These are phyloP conservation scores for Backusella parvicylindrica DNA, from an alignment of 192 early-diverging fungal genomes.

Conservation along the genomic window DNA sequence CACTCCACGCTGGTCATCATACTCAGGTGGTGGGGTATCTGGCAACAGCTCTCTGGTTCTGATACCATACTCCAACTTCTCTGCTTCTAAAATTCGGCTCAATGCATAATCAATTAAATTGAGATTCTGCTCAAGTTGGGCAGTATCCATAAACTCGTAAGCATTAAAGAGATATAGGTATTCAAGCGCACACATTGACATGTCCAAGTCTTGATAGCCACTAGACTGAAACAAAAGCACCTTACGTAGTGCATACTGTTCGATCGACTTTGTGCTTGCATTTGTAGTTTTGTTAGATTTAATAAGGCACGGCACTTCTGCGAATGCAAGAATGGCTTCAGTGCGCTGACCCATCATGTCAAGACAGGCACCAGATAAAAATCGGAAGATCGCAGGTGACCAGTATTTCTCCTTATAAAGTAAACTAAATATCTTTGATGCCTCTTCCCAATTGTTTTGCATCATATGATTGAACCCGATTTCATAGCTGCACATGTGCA, in stretches of 20 bases:
- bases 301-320: constrained; percentile 39
- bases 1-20: constrained; percentile 39
- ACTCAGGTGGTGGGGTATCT: constrained; percentile 27
- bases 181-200: constrained; percentile 42
- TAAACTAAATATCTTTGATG: constrained; percentile 5
- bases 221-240: constrained; percentile 39
- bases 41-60: constrained; percentile 31
- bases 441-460: constrained; percentile 27
- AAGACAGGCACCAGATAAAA: constrained; percentile 43
- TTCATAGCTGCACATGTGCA: constrained; percentile 24
- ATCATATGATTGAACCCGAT: constrained; percentile 31
- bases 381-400: constrained; percentile 48
- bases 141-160: constrained; percentile 41
- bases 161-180: constrained; percentile 51
- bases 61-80: constrained; percentile 32
- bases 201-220: constrained; percentile 38
- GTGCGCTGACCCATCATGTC: constrained; percentile 61
- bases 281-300: constrained; percentile 38
- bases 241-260: constrained; percentile 48
- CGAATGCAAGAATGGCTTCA: constrained; percentile 69
- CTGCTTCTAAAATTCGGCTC: constrained; percentile 23
- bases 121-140: constrained; percentile 25
- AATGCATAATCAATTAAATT: constrained; percentile 20
- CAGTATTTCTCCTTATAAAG: constrained; percentile 43
- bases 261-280: constrained; percentile 39